Percentiles rank a stretch among this genome's conserved stretches.
These are phyloP conservation scores for Fusarium austroafricanum DNA, from an alignment of 2,329 filamentous ascomycete genomes.

Conservation along the genomic window DNA sequence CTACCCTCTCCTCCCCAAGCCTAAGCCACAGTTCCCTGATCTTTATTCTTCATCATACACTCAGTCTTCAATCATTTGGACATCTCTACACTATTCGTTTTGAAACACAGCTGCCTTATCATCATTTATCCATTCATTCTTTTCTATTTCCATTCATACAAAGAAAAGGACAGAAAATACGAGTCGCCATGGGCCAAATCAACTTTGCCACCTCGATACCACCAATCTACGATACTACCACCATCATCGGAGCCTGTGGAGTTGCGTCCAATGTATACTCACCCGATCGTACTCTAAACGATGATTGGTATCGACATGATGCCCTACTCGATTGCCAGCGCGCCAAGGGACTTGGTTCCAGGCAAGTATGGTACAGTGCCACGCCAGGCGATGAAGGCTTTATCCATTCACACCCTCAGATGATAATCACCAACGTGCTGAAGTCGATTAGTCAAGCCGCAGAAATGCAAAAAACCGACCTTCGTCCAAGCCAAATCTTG, in stretches of 20 bases:
- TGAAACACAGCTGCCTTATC: background rate
- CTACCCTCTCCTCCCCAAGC: background rate
- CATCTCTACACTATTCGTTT: background rate
- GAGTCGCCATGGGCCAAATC: background rate
- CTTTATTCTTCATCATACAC: background rate
- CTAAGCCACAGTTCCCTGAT: background rate
- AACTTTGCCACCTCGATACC: background rate
- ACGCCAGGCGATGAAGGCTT: background rate
- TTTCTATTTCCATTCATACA: background rate
- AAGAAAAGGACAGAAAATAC: no score
- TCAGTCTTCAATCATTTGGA: background rate
- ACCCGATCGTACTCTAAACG: no score
- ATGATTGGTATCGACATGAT: background rate
- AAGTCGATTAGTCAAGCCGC: background rate
- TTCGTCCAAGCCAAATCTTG: background rate
- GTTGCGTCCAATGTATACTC: accelerated
- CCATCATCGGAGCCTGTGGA: background rate
- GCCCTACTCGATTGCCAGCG: background rate
- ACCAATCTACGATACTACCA: background rate
- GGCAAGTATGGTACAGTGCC: background rate
- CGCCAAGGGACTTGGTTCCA: background rate
- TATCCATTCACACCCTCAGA: background rate
- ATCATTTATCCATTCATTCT: background rate
- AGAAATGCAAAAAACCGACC: accelerated
- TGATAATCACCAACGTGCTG: background rate